Percentiles rank a stretch among this genome's conserved stretches.
Evolutionary conservation across 768 basidiomycete genomes (phyloP).

Genomic region (Pisolithus microcarpus): DNA sequence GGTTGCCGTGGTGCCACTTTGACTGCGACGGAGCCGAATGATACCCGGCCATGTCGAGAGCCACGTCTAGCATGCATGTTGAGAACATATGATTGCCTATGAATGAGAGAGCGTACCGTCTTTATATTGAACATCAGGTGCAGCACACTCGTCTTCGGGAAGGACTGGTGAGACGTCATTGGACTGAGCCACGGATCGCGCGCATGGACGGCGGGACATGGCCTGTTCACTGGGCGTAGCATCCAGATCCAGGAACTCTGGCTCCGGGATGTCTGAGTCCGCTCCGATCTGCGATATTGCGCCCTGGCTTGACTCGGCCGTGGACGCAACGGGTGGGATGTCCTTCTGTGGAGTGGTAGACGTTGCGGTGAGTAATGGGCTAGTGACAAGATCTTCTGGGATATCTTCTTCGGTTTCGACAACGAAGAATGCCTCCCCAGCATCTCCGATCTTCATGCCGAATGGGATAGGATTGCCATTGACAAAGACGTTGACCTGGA

Average conservation of each 20-base stretch:
- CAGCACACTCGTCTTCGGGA: constrained; percentile 34
- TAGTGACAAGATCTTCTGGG: constrained; percentile 88
- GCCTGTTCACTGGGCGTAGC: constrained; percentile 27
- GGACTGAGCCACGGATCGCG: constrained; percentile 21
- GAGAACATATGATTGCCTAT: neutral
- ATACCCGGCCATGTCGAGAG: constrained; percentile 81
- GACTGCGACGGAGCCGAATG: constrained; percentile 31
- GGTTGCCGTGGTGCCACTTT: constrained; percentile 11
- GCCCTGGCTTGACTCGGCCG: constrained; percentile 6
- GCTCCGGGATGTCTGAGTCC: constrained; percentile 38
- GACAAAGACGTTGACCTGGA: constrained; percentile 80
- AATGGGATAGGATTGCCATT: constrained; percentile 85
- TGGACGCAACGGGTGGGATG: constrained; percentile 17
- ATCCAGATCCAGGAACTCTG: constrained; percentile 83
- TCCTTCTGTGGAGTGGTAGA: constrained; percentile 22
- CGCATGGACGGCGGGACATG: constrained; percentile 15
- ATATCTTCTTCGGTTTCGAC: constrained; percentile 96
- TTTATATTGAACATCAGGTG: constrained; percentile 57
- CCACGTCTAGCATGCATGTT: constrained; percentile 45
- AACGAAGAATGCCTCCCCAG: constrained; percentile 98
- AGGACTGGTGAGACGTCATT: constrained; percentile 48
- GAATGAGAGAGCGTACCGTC: constrained; percentile 34
- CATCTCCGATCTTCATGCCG: constrained; percentile 97
- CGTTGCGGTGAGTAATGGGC: constrained; percentile 75
- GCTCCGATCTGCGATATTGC: constrained; percentile 5